phyloP scores from a whole-genome alignment of 441 rosid genomes.

The California macrophylla region DNA sequence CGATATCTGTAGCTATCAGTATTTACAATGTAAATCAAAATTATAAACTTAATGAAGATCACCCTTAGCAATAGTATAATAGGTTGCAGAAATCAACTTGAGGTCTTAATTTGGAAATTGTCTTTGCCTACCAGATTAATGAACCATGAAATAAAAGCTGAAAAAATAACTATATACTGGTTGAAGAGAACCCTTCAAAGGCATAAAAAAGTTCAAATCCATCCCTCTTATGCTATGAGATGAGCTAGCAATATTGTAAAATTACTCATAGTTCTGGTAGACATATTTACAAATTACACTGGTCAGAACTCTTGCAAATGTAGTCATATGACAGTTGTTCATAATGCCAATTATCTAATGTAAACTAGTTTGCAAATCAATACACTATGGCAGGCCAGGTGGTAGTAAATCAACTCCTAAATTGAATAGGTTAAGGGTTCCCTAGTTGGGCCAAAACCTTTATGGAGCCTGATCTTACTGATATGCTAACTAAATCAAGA shows the following conservation, averaged over 20 bases:
- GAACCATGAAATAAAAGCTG: neutral
- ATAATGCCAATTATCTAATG: neutral
- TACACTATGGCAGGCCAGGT: neutral
- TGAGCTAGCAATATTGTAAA: neutral
- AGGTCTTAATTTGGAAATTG: neutral
- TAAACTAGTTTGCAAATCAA: neutral
- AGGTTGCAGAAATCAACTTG: neutral
- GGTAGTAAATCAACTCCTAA: neutral
- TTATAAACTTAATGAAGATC: neutral
- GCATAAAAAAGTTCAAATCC: neutral
- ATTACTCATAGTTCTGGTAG: neutral
- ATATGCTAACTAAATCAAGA: neutral
- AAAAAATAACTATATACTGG: neutral
- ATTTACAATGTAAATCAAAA: conserved; percentile 1
- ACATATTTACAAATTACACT: neutral
- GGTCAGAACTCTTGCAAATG: neutral
- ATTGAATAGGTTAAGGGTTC: neutral
- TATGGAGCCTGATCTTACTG: neutral
- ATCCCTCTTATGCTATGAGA: neutral
- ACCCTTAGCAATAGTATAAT: neutral
- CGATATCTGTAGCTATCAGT: conserved; percentile 38
- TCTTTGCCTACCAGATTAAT: neutral
- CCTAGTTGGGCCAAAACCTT: neutral
- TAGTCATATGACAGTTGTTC: neutral
- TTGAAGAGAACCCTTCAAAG: neutral